Evolutionary conservation across 2,329 filamentous ascomycete genomes (phyloP), one percentile per base, ranked within the genome.

Genomic region (Penicillium olsonii): DNA sequence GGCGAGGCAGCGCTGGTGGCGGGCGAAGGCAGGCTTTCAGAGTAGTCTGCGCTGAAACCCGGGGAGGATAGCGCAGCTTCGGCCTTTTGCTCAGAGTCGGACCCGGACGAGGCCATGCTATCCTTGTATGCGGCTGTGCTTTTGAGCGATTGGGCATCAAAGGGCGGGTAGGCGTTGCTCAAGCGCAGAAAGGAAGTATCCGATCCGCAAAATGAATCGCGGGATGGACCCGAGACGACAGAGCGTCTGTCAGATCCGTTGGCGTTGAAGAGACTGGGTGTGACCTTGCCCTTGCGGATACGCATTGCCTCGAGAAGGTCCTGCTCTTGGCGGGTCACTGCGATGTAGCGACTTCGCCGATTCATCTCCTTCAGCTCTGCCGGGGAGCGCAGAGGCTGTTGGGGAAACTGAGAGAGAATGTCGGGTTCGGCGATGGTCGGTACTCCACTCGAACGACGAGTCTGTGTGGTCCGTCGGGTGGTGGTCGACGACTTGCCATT

Each of bases 261-360:
- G 7, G 15, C 34, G 15, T 67, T 56, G 54, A 67, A 68, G 20
- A 76, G 66, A 53, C 70, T 71, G 17, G 75, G 69, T 3, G 73
- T 72, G 59, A 79, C 73, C 33, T 68, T 72, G 42, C 76, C 75
- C 54, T 75, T 70, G 40, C 77, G 77, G 43, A 71, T 65, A 45
- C 78, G 69, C 64, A 81, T 74, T 2, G 77, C 75, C 56, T 78
- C 77, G 3, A 81, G 64, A 1, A 81, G 67, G 34, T 74, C 68
- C 52, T 80, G 76, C 62, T 81, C 78, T 59, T 80, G 78, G 46
- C 75, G 68, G 0, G 78, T 81, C 20, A 81, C 78, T 12, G 76
- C 73, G 65, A 81, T 79, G 17, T 79, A 64, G 35, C 74, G 71
- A 51, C 75, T 76, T 52, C 74, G 68, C 42, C 72, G 63, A 50